These are phyloP conservation scores for Sporisorium scitamineum DNA, from an alignment of 1,284 basidiomycete genomes.

Conservation along the genomic window DNA sequence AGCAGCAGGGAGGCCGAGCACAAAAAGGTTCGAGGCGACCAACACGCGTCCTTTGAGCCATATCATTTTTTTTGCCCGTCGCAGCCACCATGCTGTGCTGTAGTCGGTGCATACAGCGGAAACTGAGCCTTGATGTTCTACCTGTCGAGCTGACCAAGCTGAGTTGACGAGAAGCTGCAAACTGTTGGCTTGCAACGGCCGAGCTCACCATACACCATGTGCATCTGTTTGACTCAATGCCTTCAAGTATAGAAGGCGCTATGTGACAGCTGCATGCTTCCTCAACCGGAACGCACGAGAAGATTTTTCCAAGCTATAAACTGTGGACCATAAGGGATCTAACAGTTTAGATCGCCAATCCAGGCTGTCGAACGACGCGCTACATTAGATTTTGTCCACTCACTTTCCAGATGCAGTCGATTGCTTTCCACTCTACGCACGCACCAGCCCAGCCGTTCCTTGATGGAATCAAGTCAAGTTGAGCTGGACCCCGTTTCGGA, in stretches of 20 bases:
- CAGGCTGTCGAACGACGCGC: neutral
- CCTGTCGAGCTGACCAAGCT: neutral
- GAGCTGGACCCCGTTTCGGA: slow-evolving; percentile 7
- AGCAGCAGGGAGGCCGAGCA: neutral
- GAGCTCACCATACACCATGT: neutral
- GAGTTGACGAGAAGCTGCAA: neutral
- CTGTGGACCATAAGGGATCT: neutral
- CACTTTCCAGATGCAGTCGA: neutral
- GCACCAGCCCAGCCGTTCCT: slow-evolving; percentile 1
- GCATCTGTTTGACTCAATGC: neutral
- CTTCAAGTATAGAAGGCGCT: neutral
- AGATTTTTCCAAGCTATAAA: no score
- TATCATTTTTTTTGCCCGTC: slow-evolving; percentile 35
- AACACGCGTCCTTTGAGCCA: slow-evolving; percentile 32
- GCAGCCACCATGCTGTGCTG: neutral
- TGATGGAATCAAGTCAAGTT: no score
- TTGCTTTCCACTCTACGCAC: neutral
- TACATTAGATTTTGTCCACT: neutral
- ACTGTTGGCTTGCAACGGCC: neutral
- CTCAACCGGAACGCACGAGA: no score
- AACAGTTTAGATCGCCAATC: neutral
- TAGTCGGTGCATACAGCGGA: neutral
- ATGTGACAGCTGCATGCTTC: neutral
- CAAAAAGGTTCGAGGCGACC: neutral
- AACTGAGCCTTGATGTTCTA: neutral